These are phyloP conservation scores for Aspergillus fumigatiaffinis DNA, from an alignment of 2,329 filamentous ascomycete species.

Conservation along the genomic window DNA sequence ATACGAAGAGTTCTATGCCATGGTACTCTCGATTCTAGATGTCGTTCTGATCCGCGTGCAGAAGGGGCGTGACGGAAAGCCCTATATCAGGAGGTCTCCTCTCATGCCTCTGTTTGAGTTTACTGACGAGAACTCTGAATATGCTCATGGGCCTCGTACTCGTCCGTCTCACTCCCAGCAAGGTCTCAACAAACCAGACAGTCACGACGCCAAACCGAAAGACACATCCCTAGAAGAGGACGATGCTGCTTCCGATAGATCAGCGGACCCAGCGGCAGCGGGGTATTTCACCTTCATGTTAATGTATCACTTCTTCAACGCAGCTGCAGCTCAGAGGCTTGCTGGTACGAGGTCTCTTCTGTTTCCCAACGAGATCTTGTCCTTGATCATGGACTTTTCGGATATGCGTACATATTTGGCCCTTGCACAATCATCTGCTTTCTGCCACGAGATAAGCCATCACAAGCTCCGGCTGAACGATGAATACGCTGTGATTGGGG, in stretches of 20 bases:
- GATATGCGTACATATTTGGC: slow-evolving; percentile 12
- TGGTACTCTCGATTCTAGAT: slow-evolving; percentile 17
- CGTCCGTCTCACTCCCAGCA: neutral
- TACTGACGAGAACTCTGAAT: slow-evolving; percentile 6
- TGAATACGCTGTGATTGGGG: slow-evolving; percentile 10
- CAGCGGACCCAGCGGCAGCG: neutral
- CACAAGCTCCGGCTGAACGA: slow-evolving; percentile 13
- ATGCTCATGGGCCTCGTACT: slow-evolving; percentile 7
- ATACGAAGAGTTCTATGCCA: slow-evolving; percentile 8
- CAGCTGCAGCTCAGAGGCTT: slow-evolving; percentile 4
- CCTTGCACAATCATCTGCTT: slow-evolving; percentile 10
- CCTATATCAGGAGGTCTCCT: slow-evolving; percentile 8
- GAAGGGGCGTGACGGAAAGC: neutral
- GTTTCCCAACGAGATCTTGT: slow-evolving; percentile 15
- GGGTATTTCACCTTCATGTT: neutral
- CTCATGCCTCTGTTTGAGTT: slow-evolving; percentile 12
- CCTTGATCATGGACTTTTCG: slow-evolving; percentile 12
- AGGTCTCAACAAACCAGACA: neutral
- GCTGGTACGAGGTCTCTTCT: slow-evolving; percentile 2
- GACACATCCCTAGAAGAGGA: neutral
- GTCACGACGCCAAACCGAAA: neutral
- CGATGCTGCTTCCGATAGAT: neutral
- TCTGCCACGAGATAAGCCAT: slow-evolving; percentile 6
- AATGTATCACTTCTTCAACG: slow-evolving; percentile 12
- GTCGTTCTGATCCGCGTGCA: slow-evolving; percentile 12